These are phyloP conservation scores for Colletotrichum lentis DNA, from an alignment of 2,329 filamentous ascomycete genomes.

Conservation along the genomic window DNA sequence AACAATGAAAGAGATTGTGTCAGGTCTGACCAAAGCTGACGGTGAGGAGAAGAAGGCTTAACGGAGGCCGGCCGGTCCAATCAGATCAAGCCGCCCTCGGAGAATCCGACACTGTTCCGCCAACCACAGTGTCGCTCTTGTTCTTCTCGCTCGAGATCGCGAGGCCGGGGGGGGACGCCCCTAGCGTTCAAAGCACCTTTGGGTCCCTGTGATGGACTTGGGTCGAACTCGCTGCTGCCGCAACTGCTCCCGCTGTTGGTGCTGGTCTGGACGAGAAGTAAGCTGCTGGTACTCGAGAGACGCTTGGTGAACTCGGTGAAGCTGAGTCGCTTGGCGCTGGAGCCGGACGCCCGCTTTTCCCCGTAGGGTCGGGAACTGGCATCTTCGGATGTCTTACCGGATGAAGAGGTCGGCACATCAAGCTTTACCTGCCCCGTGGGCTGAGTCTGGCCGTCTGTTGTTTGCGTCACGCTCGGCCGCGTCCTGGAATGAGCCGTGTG, in stretches of 20 bases:
- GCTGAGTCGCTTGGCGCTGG: constrained; percentile 65
- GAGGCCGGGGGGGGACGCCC: constrained; percentile 45
- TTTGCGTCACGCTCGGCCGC: constrained; percentile 54
- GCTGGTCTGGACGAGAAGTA: constrained; percentile 67
- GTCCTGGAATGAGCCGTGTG: constrained; percentile 62
- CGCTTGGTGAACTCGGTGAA: constrained; percentile 69
- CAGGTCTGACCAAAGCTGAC: not conserved
- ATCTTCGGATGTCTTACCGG: constrained; percentile 48
- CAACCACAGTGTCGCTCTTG: constrained; percentile 61
- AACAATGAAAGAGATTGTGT: not conserved
- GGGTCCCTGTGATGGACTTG: constrained; percentile 49
- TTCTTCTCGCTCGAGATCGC: constrained; percentile 48
- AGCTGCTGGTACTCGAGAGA: constrained; percentile 67
- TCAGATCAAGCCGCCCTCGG: constrained; percentile 65
- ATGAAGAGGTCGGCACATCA: constrained; percentile 40
- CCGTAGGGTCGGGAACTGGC: constrained; percentile 43
- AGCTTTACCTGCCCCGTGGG: constrained; percentile 44
- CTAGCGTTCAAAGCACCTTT: constrained; percentile 46
- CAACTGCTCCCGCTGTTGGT: constrained; percentile 58
- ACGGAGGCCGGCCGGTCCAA: not conserved
- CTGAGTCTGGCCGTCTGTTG: constrained; percentile 60
- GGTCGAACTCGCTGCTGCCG: constrained; percentile 57
- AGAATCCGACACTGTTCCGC: constrained; percentile 64
- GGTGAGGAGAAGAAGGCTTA: not conserved
- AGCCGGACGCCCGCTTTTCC: constrained; percentile 62